Evolutionary conservation across 1,284 basidiomycete genomes (phyloP).

Genomic region (Lentinula novae-zelandiae): DNA sequence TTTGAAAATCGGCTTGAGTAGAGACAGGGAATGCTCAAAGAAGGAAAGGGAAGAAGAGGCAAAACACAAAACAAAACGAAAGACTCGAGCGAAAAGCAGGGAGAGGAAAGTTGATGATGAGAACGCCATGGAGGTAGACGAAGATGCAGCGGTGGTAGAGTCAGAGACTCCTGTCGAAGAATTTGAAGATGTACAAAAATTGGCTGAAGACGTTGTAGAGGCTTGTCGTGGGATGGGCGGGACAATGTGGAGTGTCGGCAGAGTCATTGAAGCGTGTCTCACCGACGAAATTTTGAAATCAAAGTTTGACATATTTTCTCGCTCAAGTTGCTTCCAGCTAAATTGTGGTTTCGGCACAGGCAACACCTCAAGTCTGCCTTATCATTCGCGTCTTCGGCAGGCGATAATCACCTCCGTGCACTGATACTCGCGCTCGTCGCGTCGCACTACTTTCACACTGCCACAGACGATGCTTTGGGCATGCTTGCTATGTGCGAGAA

Average conservation of each 20-base stretch:
- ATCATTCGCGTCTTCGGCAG: conserved; percentile 47
- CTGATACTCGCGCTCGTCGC: conserved; percentile 62
- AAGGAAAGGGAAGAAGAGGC: neutral
- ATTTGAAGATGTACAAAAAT: conserved; percentile 27
- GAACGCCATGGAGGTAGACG: conserved; percentile 17
- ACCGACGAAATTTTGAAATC: conserved; percentile 52
- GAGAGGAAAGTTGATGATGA: conserved; percentile 8
- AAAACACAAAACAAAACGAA: conserved; percentile 3
- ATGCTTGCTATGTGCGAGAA: conserved; percentile 65
- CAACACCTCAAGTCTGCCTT: conserved; percentile 59
- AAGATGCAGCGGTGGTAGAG: conserved; percentile 17
- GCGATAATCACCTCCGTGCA: conserved; percentile 70
- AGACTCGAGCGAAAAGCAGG: neutral
- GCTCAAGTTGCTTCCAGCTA: neutral
- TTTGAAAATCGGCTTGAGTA: conserved; percentile 47
- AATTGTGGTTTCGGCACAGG: conserved; percentile 30
- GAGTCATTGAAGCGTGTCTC: conserved; percentile 50
- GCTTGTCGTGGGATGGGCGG: conserved; percentile 52
- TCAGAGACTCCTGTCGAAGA: conserved; percentile 20
- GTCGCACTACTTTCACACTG: conserved; percentile 67
- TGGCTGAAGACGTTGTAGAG: conserved; percentile 35
- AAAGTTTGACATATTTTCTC: conserved; percentile 42
- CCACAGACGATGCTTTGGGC: conserved; percentile 58
- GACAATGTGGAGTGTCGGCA: conserved; percentile 50
- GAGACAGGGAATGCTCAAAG: neutral